Conservation (phyloP, 2,329 filamentous ascomycete genomes). For the Furcasterigmium furcatum region DNA sequence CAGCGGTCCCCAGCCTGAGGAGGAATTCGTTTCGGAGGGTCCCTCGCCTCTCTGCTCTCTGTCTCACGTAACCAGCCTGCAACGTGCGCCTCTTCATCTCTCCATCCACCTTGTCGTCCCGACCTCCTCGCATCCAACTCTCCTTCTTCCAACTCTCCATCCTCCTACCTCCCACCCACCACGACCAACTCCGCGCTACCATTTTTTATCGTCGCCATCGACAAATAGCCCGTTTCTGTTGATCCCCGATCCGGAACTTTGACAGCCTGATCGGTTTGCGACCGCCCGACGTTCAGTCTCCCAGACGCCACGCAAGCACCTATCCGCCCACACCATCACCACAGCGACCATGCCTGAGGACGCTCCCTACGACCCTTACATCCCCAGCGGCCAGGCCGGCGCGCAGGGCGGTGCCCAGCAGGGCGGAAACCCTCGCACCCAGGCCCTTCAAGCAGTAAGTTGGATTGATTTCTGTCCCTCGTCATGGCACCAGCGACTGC, state of each 20-base stretch:
- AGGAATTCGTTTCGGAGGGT: too few species aligned
- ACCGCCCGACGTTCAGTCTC: neutral
- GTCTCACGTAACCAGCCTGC: neutral
- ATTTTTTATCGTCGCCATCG: too few species aligned
- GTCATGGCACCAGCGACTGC: too few species aligned
- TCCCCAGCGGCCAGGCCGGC: slow-evolving; percentile 63
- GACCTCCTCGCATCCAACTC: too few species aligned
- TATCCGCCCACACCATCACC: slow-evolving; percentile 5
- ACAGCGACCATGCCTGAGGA: slow-evolving; percentile 48
- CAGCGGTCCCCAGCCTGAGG: neutral
- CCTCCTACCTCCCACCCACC: neutral
- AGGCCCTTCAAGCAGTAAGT: slow-evolving; percentile 83
- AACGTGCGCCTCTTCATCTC: neutral
- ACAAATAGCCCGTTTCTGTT: too few species aligned
- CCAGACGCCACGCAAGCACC: neutral
- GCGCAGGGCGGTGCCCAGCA: slow-evolving; percentile 25
- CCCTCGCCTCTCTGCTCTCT: too few species aligned
- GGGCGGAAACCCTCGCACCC: slow-evolving; percentile 48
- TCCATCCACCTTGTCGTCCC: too few species aligned
- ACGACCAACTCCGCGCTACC: neutral
- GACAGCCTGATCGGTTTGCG: neutral
- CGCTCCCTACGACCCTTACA: slow-evolving; percentile 83
- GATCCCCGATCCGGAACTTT: neutral
- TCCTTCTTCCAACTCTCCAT: neutral
- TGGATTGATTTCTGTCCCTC: slow-evolving; percentile 9